Conservation (phyloP, 257 asterid species). For the Lantana camara region DNA sequence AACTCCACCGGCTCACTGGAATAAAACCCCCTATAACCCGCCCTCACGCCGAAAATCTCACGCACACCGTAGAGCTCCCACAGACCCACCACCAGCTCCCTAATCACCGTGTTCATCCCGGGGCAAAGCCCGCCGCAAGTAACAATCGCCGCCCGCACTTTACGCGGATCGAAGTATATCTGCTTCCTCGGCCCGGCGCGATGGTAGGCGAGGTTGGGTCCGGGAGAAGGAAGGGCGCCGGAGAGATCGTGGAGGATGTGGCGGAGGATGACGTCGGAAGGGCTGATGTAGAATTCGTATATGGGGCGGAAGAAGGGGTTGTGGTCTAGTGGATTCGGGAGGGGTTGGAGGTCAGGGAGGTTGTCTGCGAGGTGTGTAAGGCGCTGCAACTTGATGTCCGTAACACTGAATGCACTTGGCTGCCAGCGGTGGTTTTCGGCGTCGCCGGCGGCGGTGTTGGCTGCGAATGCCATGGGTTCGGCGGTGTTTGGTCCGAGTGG, state of each 20-base stretch:
- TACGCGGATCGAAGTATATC: conserved; percentile 44
- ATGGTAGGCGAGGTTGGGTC: conserved; percentile 46
- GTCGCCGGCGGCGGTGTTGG: conserved; percentile 6
- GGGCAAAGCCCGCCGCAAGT: conserved; percentile 94
- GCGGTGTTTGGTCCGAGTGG: neutral
- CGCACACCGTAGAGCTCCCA: conserved; percentile 82
- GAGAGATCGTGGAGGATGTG: conserved; percentile 58
- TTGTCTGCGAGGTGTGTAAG: conserved; percentile 59
- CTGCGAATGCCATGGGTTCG: conserved; percentile 20
- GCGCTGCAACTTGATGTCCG: conserved; percentile 41
- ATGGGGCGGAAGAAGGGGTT: conserved; percentile 61
- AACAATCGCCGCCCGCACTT: conserved; percentile 67
- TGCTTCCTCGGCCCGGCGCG: conserved; percentile 82
- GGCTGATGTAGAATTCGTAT: conserved; percentile 65
- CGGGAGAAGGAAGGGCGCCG: conserved; percentile 24
- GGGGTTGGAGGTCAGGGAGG: conserved; percentile 45
- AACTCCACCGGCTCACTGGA: conserved; percentile 43
- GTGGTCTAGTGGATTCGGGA: conserved; percentile 56
- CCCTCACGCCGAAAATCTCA: conserved; percentile 56
- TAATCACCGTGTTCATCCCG: conserved; percentile 79
- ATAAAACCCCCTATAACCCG: conserved; percentile 79
- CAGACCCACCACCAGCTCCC: conserved; percentile 84
- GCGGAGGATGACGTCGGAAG: conserved; percentile 65
- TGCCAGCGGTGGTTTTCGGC: neutral
- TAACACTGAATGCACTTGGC: conserved; percentile 8